Conservation (phyloP, 1,139 yeast genomes). For the Eremothecium gossypii region DNA sequence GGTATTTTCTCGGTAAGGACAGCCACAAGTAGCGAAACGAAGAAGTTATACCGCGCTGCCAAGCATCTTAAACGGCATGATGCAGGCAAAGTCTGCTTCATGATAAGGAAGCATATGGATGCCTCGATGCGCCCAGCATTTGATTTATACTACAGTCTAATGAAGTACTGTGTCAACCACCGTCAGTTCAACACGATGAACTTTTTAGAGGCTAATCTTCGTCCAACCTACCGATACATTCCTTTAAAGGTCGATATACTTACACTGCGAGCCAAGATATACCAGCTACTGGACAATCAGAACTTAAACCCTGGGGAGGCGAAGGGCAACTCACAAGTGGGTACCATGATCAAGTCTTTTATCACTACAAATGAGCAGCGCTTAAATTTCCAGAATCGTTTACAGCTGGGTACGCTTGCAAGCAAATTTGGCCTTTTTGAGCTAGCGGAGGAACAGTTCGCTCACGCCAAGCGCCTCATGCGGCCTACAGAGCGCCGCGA, state of each 20-base stretch:
- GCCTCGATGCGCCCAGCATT: constrained; percentile 20
- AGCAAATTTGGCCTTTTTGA: constrained; percentile 10
- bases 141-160: constrained; percentile 16
- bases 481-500: constrained; percentile 11
- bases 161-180: constrained; percentile 10
- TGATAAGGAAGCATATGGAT: constrained; percentile 14
- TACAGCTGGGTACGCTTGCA: constrained; percentile 17
- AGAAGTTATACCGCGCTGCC: constrained; percentile 2
- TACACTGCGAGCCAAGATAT: constrained; percentile 2
- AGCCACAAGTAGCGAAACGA: constrained; percentile 1
- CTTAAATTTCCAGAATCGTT: constrained; percentile 17
- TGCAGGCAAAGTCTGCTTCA: constrained; percentile 9
- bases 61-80: background rate
- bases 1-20: constrained; percentile 3
- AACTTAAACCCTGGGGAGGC: background rate
- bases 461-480: constrained; percentile 8
- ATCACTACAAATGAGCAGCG: constrained; percentile 9
- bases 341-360: constrained; percentile 10
- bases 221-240: constrained; percentile 11
- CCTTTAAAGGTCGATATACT: constrained; percentile 21
- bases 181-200: constrained; percentile 14
- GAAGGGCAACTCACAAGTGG: background rate
- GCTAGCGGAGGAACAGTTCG: constrained; percentile 9
- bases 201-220: constrained; percentile 14
- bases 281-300: constrained; percentile 1